Percentiles rank a stretch among this genome's conserved stretches.
Evolutionary conservation across 2,329 filamentous ascomycete species (phyloP).

Genomic region (Cladosporium oxysporum): DNA sequence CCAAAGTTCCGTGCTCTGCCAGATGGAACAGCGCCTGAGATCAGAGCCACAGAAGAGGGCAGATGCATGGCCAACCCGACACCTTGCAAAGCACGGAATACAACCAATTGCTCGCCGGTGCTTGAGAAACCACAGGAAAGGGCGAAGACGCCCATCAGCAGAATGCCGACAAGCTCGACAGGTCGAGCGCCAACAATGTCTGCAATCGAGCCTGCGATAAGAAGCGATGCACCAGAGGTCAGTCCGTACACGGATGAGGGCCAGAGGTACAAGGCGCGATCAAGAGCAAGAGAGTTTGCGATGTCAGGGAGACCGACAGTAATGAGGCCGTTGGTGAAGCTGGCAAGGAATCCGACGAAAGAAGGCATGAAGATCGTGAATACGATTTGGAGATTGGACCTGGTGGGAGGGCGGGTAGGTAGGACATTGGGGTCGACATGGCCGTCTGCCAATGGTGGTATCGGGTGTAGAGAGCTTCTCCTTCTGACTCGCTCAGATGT

Average conservation of each 20-base stretch:
- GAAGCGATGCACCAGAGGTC: constrained; percentile 51
- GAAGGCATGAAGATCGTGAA: constrained; percentile 16
- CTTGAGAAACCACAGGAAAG: constrained; percentile 47
- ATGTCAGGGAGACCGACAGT: constrained; percentile 28
- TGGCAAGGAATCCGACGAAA: constrained; percentile 23
- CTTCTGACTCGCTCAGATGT: background rate
- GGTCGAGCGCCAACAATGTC: constrained; percentile 53
- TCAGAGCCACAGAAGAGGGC: constrained; percentile 52
- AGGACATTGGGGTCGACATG: background rate
- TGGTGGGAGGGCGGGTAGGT: background rate
- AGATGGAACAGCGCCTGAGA: constrained; percentile 48
- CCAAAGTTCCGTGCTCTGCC: constrained; percentile 53
- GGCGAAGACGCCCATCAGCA: constrained; percentile 47
- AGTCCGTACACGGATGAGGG: constrained; percentile 39
- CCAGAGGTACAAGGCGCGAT: constrained; percentile 26
- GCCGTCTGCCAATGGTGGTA: background rate
- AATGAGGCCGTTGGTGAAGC: constrained; percentile 28
- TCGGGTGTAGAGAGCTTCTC: background rate
- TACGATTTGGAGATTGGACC: constrained; percentile 7
- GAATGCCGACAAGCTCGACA: constrained; percentile 50
- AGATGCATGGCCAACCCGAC: constrained; percentile 38
- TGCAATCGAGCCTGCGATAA: constrained; percentile 53
- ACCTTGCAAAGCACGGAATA: constrained; percentile 31
- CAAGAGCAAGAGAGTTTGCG: constrained; percentile 19
- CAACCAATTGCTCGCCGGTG: constrained; percentile 29